phyloP scores from a whole-genome alignment of 352 stramenopile genomes.

The Globisporangium megalacanthum region DNA sequence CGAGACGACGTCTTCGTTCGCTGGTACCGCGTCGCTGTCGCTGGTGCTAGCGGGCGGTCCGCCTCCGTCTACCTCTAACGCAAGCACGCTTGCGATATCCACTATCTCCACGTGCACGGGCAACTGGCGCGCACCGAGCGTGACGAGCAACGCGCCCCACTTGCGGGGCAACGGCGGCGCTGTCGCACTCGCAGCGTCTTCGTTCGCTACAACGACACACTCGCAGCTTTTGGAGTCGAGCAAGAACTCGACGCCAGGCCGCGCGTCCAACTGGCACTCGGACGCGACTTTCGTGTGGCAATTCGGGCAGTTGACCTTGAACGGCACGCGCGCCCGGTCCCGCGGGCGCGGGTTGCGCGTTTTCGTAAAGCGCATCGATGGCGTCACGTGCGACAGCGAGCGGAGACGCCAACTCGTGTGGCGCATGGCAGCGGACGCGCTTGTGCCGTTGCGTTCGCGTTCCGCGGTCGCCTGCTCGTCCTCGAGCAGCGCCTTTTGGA shows the following conservation, averaged over 20 bases:
- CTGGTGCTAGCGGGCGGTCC: background rate
- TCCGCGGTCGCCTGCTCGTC: constrained; percentile 3
- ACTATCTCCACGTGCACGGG: constrained; percentile 16
- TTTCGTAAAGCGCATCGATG: constrained; percentile 40
- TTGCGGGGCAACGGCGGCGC: constrained; percentile 13
- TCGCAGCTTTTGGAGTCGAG: constrained; percentile 46
- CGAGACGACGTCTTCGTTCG: constrained; percentile 2
- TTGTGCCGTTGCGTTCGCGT: background rate
- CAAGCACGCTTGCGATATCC: constrained; percentile 5
- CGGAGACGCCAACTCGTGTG: constrained; percentile 25
- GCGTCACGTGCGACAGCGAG: constrained; percentile 22
- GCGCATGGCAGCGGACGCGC: background rate
- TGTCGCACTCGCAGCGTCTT: background rate
- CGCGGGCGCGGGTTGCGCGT: constrained; percentile 28
- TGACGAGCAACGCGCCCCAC: constrained; percentile 30
- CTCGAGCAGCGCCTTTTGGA: constrained; percentile 12
- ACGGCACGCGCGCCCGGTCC: constrained; percentile 38
- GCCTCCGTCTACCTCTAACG: background rate
- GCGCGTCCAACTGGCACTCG: constrained; percentile 40
- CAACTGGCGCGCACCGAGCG: constrained; percentile 24
- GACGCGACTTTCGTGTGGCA: constrained; percentile 49
- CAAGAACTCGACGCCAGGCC: constrained; percentile 34
- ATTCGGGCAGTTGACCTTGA: constrained; percentile 39
- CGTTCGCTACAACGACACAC: constrained; percentile 24
- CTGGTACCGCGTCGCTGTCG: background rate